These are phyloP conservation scores for Ophiostoma ulmi DNA, from an alignment of 2,329 filamentous ascomycete genomes.

Conservation along the genomic window DNA sequence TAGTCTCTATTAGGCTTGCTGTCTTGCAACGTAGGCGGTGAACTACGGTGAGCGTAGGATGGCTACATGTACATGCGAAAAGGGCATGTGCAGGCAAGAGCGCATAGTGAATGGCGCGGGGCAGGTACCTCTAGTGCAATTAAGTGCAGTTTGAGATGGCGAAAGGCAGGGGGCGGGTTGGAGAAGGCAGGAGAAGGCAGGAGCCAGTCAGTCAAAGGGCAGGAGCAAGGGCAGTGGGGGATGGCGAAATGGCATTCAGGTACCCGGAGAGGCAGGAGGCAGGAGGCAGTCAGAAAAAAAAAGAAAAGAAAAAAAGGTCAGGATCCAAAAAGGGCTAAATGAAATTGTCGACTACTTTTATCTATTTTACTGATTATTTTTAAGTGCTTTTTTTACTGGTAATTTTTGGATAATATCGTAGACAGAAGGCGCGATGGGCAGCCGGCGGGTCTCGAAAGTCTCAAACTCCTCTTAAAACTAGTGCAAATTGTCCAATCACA, in stretches of 20 bases:
- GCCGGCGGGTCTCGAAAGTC: neutral
- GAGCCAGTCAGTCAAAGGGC: neutral
- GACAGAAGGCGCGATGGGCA: neutral
- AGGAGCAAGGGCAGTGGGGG: neutral
- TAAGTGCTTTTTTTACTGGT: constrained; percentile 7
- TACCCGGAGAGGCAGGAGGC: constrained; percentile 3
- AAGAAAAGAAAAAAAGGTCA: neutral
- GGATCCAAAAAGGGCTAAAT: neutral
- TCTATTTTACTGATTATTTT: constrained; percentile 1
- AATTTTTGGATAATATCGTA: neutral
- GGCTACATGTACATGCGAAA: no score
- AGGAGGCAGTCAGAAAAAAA: neutral
- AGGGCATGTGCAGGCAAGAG: neutral
- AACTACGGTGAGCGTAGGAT: neutral
- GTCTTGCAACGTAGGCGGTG: neutral
- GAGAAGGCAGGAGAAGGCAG: neutral
- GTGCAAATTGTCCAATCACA: neutral
- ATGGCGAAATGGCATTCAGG: neutral
- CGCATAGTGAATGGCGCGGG: neutral
- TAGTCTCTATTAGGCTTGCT: neutral
- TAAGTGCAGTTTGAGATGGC: neutral
- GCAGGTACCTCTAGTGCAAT: constrained; percentile 4
- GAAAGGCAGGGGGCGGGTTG: neutral
- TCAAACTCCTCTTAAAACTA: neutral
- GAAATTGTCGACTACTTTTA: neutral